Evolutionary conservation across 108 stramenopile genomes (phyloP), one percentile per base, ranked within the genome.

Genomic region (Pseudonitzschia delicatissima): DNA sequence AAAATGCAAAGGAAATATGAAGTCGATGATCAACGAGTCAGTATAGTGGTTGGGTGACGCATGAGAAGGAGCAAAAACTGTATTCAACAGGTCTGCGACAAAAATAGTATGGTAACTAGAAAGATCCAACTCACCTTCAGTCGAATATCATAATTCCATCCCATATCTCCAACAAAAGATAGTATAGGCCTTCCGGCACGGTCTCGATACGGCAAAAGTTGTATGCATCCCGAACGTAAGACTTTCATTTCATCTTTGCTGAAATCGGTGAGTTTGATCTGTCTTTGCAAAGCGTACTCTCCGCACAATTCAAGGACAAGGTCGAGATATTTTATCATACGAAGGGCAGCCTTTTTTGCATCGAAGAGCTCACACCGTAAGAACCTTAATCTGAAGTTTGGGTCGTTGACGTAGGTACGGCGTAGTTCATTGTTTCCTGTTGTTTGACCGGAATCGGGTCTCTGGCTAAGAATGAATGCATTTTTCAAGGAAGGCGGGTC

Each of bases 291-390:
- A 17, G 42, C 47, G 23, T 61, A 18, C 11, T 12, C 26, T 21
- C 69, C 69, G 42, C 69, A 74, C 4, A 74, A 59, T 64, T 68
- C 73, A 0, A 59, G 7, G 33, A 37, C 49, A 67, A 57, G 44
- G 8, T 70, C 42, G 32, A 61, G 51, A 40, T 60, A 70, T 21
- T 36, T 62, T 17, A 37, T 34, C 59, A 70, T 61, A 17, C 57
- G 47, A 1, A 23, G 11, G 2, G 57, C 69, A 0, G 69, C 69
- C 23, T 50, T 35, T 26, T 23, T 49, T 15, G 32, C 32, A 28
- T 70, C 61, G n/a, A 48, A 52, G 20, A 51, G 13, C 6, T 57
- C 35, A 6, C 31, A 29, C 29, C 69, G 42, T 26, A 70, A 58
- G 27, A 70, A 70, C 48, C 39, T 39, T 4, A 70, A 32, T 28